These are phyloP conservation scores for Typha latifolia DNA, from an alignment of 176 grass and related monocot genomes.

Conservation along the genomic window DNA sequence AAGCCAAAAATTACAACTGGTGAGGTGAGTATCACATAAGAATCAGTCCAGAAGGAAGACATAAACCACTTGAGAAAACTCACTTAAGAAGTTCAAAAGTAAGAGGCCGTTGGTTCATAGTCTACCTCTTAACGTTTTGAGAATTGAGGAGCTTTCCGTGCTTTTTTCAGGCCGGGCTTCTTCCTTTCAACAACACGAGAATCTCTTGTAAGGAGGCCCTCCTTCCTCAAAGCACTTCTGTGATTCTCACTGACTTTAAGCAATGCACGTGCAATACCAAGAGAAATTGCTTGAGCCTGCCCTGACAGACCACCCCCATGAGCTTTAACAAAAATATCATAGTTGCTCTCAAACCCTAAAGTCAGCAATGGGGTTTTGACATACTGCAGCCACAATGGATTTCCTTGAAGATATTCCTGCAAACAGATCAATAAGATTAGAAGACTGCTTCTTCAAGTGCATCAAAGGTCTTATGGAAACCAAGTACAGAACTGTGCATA, in stretches of 20 bases:
- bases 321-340: slow-evolving; percentile 85
- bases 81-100: too few relatives aligned
- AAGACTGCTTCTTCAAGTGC: background rate
- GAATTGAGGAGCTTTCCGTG: slow-evolving; percentile 80
- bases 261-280: slow-evolving; percentile 74
- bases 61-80: too few relatives aligned
- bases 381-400: slow-evolving; percentile 72
- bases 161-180: slow-evolving; percentile 91
- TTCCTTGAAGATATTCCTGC: slow-evolving; percentile 87
- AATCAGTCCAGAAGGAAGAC: too few relatives aligned
- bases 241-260: slow-evolving; percentile 75
- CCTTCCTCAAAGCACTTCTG: slow-evolving; percentile 45
- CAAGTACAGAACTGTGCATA: background rate
- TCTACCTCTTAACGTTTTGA: slow-evolving; percentile 59
- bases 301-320: slow-evolving; percentile 85
- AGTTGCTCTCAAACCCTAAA: slow-evolving; percentile 74
- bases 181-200: slow-evolving; percentile 95
- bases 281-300: slow-evolving; percentile 82
- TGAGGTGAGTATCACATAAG: too few relatives aligned
- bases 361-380: slow-evolving; percentile 57
- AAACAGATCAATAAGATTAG: slow-evolving; percentile 5
- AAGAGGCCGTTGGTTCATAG: too few relatives aligned
- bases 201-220: slow-evolving; percentile 86
- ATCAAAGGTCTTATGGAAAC: background rate
- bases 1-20: too few relatives aligned